Conservation (phyloP, 2,329 filamentous ascomycete species). For the Aspergillus sp. region DNA sequence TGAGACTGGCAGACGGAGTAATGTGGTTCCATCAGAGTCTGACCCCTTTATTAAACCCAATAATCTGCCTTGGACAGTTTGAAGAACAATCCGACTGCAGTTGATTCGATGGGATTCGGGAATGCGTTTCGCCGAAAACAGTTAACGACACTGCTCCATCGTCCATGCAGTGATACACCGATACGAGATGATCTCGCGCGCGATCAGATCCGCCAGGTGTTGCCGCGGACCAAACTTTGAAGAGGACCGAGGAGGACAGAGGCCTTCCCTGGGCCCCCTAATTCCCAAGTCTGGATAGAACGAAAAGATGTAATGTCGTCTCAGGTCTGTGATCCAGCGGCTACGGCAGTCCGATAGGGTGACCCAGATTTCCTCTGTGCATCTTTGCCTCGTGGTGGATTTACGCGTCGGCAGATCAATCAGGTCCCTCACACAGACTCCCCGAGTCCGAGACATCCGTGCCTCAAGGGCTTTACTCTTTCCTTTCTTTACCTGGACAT, state of each 20-base stretch:
- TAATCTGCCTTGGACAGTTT: neutral
- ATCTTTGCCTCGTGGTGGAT: neutral
- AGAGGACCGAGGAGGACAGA: neutral
- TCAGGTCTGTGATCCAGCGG: neutral
- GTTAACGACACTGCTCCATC: neutral
- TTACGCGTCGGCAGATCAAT: constrained; percentile 3
- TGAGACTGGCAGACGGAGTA: neutral
- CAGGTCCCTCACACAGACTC: neutral
- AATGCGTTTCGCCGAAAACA: neutral
- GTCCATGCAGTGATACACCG: neutral
- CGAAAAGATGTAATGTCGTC: neutral
- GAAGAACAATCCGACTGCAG: neutral
- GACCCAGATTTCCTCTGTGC: neutral
- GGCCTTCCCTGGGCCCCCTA: too few species aligned
- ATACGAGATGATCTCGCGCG: neutral
- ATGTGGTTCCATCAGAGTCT: neutral
- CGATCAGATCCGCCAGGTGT: neutral
- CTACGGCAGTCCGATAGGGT: neutral
- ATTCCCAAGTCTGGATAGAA: too few species aligned
- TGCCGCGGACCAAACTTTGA: neutral
- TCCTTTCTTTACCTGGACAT: neutral
- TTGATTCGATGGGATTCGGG: neutral
- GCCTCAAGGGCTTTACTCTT: neutral
- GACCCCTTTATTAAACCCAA: neutral
- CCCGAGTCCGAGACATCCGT: constrained; percentile 13